A percentile compares a stretch with the other conserved stretches of the same genome.
These are phyloP conservation scores for Xylaria longipes DNA, from an alignment of 495 filamentous ascomycete genomes.

Conservation along the genomic window DNA sequence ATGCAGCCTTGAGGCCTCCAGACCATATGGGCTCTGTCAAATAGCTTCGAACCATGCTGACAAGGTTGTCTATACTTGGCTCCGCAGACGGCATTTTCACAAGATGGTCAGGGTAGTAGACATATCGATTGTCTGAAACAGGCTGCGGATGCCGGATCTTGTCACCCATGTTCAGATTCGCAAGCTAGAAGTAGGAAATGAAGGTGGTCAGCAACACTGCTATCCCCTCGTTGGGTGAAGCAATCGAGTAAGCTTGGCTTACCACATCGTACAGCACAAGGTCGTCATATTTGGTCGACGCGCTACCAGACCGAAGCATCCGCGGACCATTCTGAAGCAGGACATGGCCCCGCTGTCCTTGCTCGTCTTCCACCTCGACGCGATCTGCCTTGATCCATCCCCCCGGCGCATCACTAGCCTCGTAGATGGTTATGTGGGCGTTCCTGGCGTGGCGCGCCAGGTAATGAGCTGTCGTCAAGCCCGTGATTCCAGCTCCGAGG, in stretches of 20 bases:
- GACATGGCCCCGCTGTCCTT: conserved; percentile 59
- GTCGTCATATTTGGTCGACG: conserved; percentile 43
- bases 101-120: conserved; percentile 92
- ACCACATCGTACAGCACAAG: conserved; percentile 54
- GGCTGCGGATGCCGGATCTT: conserved; percentile 61
- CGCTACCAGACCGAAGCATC: conserved; percentile 65
- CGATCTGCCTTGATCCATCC: conserved; percentile 82
- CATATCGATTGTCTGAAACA: conserved; percentile 69
- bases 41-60: conserved; percentile 40
- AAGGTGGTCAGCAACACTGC: conserved; percentile 16
- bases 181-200: conserved; percentile 57
- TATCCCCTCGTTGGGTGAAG: conserved; percentile 3
- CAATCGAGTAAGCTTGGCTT: conserved; percentile 25
- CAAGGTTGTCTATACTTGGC: conserved; percentile 30
- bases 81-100: conserved; percentile 67
- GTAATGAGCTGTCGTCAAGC: conserved; percentile 80
- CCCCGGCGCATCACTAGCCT: conserved; percentile 70
- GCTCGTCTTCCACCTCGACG: conserved; percentile 64
- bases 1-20: conserved; percentile 52
- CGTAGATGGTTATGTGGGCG: conserved; percentile 76
- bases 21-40: conserved; percentile 70
- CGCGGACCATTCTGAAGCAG: conserved; percentile 87
- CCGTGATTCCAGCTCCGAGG: conserved; percentile 89
- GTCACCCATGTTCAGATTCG: conserved; percentile 64
- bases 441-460: conserved; percentile 58